Base-by-base conservation (phyloP, 768 basidiomycete genomes). In the Pholiota conissans region DNA sequence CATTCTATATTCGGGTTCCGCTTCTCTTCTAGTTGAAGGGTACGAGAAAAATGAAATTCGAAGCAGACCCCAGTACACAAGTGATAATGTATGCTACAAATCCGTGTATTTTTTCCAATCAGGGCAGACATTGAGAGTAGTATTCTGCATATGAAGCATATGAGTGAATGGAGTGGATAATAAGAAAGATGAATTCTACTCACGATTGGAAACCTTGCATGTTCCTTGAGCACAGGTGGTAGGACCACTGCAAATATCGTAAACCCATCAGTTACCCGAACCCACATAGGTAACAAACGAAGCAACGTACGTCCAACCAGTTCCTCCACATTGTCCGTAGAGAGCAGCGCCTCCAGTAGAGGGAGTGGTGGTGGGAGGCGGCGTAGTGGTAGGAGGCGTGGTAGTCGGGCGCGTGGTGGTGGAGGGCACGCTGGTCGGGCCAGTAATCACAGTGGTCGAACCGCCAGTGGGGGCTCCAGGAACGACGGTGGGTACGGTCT, bases 401-500 rank as follows among this genome's bases (percentile, higher is more conserved):
- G 50, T 55, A 1, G 52, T 49, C 9, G 45, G 24, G 28, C 26
- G 30, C 1, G 49, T 9, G 18, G 47, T 53, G 3, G 59, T 53
- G 29, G 49, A 16, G 18, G 26, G 32, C 16, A 45, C 28, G 29
- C 51, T 53, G 5, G 55, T 53, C 3, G 59, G 34, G 16, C 14
- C 47, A 29, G 34, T 46, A 57, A 58, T 50, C 49, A 9, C 34
- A 24, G 54, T 52, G n/a, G 49, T 35, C 5, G 30, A 24, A 9
- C 24, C 27, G 29, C 39, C 40, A 20, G 52, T 53, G 61, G 61
- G 40, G 29, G 30, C 42, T 18, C 60, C 60, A 18, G 60, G 60
- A 16, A 61, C 60, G 32, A 58, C 56, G 20, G 79, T 80, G 22
- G 80, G 79, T 27, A 77, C 75, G 22, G 79, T 76, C 45, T 72